These are phyloP conservation scores for Luffa aegyptiaca DNA, from an alignment of 306 rosid species.

Conservation along the genomic window DNA sequence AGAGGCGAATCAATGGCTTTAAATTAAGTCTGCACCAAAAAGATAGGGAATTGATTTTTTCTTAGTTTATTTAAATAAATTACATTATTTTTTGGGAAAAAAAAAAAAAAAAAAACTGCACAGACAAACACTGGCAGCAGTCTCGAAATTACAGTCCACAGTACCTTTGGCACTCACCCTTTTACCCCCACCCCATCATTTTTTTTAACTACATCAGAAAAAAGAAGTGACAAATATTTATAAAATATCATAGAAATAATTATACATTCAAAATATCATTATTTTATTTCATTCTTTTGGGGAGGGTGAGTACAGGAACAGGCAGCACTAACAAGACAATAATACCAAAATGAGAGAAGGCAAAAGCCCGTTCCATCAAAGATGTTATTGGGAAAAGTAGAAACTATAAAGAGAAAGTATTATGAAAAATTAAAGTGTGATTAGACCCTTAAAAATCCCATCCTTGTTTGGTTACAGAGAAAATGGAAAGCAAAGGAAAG, in stretches of 20 bases:
- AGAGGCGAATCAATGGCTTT: not conserved
- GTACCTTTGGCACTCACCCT: not conserved
- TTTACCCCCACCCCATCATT: not conserved
- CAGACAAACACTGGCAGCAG: slow-evolving; percentile 7
- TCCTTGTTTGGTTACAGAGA: not conserved
- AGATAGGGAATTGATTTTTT: not conserved
- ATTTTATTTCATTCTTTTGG: not conserved
- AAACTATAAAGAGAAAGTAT: not conserved
- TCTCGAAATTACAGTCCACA: slow-evolving; percentile 9
- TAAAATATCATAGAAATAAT: not conserved
- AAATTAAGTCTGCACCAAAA: slow-evolving; percentile 3
- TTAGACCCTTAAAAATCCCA: slow-evolving; percentile 2
- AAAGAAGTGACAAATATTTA: not conserved
- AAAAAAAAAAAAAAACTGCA: not conserved
- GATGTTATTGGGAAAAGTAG: not conserved
- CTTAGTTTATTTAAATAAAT: not conserved
- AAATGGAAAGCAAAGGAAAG: not conserved
- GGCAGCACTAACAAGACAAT: not conserved
- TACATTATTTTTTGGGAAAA: not conserved
- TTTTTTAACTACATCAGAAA: not conserved
- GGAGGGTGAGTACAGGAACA: not conserved
- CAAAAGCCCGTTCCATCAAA: not conserved
- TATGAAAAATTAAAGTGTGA: not conserved
- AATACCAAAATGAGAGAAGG: not conserved
- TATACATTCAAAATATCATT: not conserved